These are phyloP conservation scores for Sarocladium strictum DNA, from an alignment of 2,329 filamentous ascomycete species.

Conservation along the genomic window DNA sequence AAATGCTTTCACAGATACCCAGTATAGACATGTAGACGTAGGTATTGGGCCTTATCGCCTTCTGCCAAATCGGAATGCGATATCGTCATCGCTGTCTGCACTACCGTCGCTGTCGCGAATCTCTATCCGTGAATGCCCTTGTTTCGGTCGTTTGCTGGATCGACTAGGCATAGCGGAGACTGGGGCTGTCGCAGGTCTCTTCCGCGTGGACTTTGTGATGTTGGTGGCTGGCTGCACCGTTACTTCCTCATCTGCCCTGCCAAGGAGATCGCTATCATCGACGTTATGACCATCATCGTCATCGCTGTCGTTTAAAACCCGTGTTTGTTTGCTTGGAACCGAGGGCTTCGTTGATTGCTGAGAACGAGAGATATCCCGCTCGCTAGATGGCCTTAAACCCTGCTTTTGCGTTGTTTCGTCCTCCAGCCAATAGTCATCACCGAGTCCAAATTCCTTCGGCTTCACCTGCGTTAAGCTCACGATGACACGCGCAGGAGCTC, in stretches of 20 bases:
- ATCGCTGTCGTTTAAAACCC: constrained; percentile 9
- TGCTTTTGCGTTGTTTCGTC: constrained; percentile 29
- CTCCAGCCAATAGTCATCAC: constrained; percentile 71
- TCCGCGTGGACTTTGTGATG: constrained; percentile 20
- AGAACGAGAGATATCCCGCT: not conserved
- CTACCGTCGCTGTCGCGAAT: constrained; percentile 24
- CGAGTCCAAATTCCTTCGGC: constrained; percentile 65
- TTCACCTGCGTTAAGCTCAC: constrained; percentile 67
- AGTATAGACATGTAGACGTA: not conserved
- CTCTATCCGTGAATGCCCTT: not conserved
- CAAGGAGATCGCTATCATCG: not conserved
- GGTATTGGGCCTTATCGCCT: constrained; percentile 28
- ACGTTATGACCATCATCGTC: constrained; percentile 20
- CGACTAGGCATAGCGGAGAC: constrained; percentile 20
- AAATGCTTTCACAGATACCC: not conserved
- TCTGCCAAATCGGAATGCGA: constrained; percentile 50
- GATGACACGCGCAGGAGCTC: constrained; percentile 48
- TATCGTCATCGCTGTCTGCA: constrained; percentile 49
- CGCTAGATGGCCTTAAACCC: not conserved
- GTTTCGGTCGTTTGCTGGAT: constrained; percentile 16
- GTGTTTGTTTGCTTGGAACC: no score
- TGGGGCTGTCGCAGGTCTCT: constrained; percentile 27
- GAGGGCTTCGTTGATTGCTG: not conserved
- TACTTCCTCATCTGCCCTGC: constrained; percentile 14
- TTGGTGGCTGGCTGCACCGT: constrained; percentile 19